Evolutionary conservation across 768 basidiomycete genomes (phyloP).

Genomic region (Lactarius pseudohatsudake): DNA sequence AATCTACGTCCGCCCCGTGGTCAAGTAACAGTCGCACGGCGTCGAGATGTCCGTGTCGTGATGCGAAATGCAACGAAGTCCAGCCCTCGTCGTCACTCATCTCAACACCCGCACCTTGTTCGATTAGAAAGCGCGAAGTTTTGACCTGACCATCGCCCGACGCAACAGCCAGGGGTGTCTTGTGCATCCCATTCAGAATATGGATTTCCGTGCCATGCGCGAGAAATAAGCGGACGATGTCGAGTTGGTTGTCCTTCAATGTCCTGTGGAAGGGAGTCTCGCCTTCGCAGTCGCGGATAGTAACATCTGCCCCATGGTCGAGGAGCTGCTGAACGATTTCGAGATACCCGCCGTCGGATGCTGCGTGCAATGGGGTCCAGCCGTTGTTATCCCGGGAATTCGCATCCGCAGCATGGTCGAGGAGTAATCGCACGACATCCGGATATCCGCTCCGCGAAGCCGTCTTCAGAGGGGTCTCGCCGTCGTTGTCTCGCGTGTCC

Average conservation of each 20-base stretch:
- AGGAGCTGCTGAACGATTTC: neutral
- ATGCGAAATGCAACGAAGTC: neutral
- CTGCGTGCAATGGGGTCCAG: neutral
- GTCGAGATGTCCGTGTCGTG: neutral
- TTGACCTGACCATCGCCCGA: neutral
- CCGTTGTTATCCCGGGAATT: neutral
- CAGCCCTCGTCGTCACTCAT: neutral
- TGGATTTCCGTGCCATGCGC: neutral
- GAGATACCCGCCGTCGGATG: neutral
- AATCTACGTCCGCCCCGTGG: neutral
- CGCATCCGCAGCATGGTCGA: neutral
- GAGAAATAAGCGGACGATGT: neutral
- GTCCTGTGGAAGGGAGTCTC: neutral
- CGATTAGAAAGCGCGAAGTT: neutral
- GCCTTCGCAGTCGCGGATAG: neutral
- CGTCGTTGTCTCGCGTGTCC: neutral
- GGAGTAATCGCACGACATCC: neutral
- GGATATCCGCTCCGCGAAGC: neutral
- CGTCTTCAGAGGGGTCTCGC: neutral
- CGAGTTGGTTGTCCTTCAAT: neutral
- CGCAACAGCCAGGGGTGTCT: neutral
- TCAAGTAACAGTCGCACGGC: neutral
- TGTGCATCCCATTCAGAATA: neutral
- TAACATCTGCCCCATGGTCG: neutral
- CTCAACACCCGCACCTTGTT: neutral